Base-by-base conservation (phyloP, 1,139 yeast genomes). In the Hemisphaericaspora lyxosophila region DNA sequence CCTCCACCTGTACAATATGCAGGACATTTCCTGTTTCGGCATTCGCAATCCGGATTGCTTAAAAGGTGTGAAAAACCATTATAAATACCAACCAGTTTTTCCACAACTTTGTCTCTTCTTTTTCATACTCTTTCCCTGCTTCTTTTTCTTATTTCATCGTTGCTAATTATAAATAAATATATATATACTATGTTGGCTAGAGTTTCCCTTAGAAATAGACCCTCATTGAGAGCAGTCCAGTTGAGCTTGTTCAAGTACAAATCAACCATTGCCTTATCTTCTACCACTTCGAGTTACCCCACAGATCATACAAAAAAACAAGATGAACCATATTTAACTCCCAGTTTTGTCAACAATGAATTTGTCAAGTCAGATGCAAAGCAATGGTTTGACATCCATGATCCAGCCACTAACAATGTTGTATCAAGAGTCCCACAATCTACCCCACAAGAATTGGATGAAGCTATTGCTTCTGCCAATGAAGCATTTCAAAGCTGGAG, bases 371-470 rank as follows among this genome's bases (percentile, higher is more conserved):
- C 85, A 24, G 71, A 67, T 32, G 64, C 87, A 12, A 51, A 59
- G 15, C 71, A 73, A 48, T 84, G 89, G 89, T 80, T 73, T 54
- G 89, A 83, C 44, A 72, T 85, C 41, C 82, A 75, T 54, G 92
- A 84, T 57, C 92, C 92, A 11, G 86, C 92, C 38, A 84, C 92
- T 41, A 79, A 83, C 59, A 57, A 68, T 46, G 76, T 83, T 33
- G 80, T 85, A 31, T 72, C 85, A 34, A 70, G 73, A 48, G 92
- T 84, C 12, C 92, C 92, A 13, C 90, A 84, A 62, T 71, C 80
- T 27, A 85, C 92, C 9, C 75, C 73, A 5, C 75, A 67, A 38
- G 94, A 85, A 59, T 67, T 85, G 53, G 78, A 73, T 41, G 74
- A 72, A 14, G 92, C 92, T 6, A 81, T 85, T 37, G 79, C 73